These are phyloP conservation scores for Lichtheimia ornata DNA, from an alignment of 371 early-diverging fungal genomes.

Conservation along the genomic window DNA sequence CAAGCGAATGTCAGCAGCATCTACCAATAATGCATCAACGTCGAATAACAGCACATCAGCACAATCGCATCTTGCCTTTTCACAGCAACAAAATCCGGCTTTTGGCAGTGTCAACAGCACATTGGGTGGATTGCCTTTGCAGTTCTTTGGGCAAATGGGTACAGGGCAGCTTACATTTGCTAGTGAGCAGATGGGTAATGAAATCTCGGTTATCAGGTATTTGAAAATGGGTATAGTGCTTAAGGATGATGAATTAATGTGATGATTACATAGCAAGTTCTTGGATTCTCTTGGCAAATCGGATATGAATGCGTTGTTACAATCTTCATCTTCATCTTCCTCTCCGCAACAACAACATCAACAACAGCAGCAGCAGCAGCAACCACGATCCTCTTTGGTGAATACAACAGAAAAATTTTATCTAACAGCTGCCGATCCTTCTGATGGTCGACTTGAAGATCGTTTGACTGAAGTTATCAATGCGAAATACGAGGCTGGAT, in stretches of 20 bases:
- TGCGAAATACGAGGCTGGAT: conserved; percentile 93
- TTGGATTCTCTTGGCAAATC: conserved; percentile 58
- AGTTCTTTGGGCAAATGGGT: conserved; percentile 52
- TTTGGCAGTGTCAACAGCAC: conserved; percentile 27
- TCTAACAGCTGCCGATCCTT: conserved; percentile 87
- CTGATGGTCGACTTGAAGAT: conserved; percentile 80
- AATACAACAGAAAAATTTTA: conserved; percentile 71
- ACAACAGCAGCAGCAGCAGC: conserved; percentile 8
- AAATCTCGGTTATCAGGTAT: conserved; percentile 73
- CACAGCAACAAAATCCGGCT: not conserved
- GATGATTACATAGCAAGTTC: conserved; percentile 51
- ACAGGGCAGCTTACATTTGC: conserved; percentile 72
- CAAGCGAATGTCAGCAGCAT: not conserved
- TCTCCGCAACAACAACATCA: conserved; percentile 3
- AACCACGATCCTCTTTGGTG: not conserved
- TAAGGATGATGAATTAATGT: not conserved
- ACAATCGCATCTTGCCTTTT: not conserved
- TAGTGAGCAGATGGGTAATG: conserved; percentile 77
- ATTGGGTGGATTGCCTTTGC: conserved; percentile 42
- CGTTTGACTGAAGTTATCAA: conserved; percentile 87
- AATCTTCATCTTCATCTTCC: not conserved
- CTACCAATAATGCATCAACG: not conserved
- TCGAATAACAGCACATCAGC: not conserved
- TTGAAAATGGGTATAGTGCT: not conserved
- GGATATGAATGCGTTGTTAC: not conserved